Evolutionary conservation across 768 basidiomycete species (phyloP).

Genomic region (Pulveroboletus sp.): DNA sequence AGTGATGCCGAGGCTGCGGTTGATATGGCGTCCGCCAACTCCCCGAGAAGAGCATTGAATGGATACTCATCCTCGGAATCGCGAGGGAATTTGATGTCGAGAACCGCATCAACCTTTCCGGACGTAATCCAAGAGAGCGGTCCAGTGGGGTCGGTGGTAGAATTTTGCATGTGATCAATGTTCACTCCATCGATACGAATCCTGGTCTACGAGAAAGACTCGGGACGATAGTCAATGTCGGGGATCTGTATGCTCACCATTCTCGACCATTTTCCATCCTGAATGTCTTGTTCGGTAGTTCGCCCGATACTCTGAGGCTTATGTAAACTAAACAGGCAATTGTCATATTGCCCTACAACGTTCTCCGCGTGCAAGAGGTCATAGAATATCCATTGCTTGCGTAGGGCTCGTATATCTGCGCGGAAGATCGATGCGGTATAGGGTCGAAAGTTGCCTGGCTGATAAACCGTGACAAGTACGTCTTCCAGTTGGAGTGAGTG

Average conservation of each 20-base stretch:
- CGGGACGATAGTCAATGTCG: neutral
- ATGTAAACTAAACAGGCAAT: slow-evolving; percentile 94
- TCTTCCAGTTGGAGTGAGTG: slow-evolving; percentile 89
- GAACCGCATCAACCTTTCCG: slow-evolving; percentile 92
- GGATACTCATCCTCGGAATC: slow-evolving; percentile 66
- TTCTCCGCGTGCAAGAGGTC: slow-evolving; percentile 89
- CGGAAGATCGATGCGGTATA: slow-evolving; percentile 91
- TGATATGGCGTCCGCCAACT: slow-evolving; percentile 86
- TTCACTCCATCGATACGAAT: slow-evolving; percentile 96
- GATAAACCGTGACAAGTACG: slow-evolving; percentile 89
- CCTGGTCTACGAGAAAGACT: slow-evolving; percentile 56
- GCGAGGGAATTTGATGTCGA: slow-evolving; percentile 95
- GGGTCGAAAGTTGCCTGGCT: slow-evolving; percentile 88
- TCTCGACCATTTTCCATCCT: slow-evolving; percentile 78
- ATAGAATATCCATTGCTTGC: slow-evolving; percentile 95
- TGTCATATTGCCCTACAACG: slow-evolving; percentile 96
- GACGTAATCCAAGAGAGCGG: slow-evolving; percentile 98
- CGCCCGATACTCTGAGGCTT: slow-evolving; percentile 93
- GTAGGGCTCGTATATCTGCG: slow-evolving; percentile 75
- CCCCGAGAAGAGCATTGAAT: slow-evolving; percentile 79
- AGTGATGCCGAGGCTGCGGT: slow-evolving; percentile 48
- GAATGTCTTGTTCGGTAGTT: slow-evolving; percentile 79
- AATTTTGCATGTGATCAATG: slow-evolving; percentile 89
- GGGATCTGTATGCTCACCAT: slow-evolving; percentile 57
- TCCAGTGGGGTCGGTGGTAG: slow-evolving; percentile 67